Percentiles rank a stretch among this genome's conserved stretches.
These are phyloP conservation scores for Ophiostoma sp. DNA, from an alignment of 2,329 filamentous ascomycete species.

Conservation along the genomic window DNA sequence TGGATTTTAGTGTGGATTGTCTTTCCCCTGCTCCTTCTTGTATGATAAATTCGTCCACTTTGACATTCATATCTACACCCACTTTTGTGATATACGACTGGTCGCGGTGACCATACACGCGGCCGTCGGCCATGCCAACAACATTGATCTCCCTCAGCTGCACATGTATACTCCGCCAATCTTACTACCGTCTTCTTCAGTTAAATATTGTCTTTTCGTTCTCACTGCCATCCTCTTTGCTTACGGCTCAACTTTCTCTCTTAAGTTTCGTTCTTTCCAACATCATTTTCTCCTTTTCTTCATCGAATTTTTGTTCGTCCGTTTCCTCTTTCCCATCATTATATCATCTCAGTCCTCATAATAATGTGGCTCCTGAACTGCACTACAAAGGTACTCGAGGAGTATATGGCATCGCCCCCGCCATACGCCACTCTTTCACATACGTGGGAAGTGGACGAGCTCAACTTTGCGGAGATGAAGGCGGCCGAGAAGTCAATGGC, in stretches of 20 bases:
- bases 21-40: too few species aligned
- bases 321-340: neutral
- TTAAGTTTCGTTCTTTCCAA: neutral
- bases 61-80: too few species aligned
- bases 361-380: neutral
- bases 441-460: neutral
- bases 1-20: too few species aligned
- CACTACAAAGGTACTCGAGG: neutral
- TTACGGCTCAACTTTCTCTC: neutral
- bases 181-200: too few species aligned
- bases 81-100: too few species aligned
- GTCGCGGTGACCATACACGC: too few species aligned
- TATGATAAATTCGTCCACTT: too few species aligned
- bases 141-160: too few species aligned
- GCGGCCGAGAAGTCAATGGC: too few species aligned
- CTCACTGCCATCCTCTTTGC: neutral
- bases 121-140: too few species aligned
- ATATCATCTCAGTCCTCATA: neutral
- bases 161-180: too few species aligned
- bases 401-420: neutral
- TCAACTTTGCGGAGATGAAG: too few species aligned
- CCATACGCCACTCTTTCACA: neutral
- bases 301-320: neutral
- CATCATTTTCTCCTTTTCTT: neutral
- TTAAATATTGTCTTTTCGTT: neutral